phyloP scores from a whole-genome alignment of 306 rosid genomes.

The Acacia crassicarpa region DNA sequence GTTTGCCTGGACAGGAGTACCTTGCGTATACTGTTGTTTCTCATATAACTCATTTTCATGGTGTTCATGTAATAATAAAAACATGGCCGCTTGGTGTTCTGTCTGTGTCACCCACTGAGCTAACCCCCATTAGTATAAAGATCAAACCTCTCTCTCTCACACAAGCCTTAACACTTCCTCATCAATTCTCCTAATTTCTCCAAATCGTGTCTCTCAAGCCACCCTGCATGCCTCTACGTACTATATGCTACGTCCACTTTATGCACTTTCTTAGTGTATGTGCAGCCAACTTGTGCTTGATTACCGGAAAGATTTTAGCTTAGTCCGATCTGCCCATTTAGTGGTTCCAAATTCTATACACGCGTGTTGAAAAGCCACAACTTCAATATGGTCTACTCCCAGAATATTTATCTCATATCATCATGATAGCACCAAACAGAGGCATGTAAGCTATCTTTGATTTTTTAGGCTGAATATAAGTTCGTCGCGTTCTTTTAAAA shows the following conservation, averaged over 20 bases:
- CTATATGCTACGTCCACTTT: background rate
- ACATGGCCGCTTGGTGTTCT: constrained; percentile 38
- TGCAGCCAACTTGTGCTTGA: background rate
- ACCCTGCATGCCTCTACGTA: background rate
- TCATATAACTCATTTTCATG: constrained; percentile 29
- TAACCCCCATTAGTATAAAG: background rate
- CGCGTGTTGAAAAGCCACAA: background rate
- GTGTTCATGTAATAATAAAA: constrained; percentile 47
- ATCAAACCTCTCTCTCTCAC: constrained; percentile 19
- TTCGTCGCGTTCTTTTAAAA: too few species aligned
- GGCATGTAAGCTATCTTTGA: background rate
- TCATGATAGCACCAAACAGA: background rate
- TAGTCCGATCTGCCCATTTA: background rate
- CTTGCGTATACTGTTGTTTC: constrained; percentile 41
- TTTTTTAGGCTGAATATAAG: background rate
- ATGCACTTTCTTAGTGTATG: background rate
- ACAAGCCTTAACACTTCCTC: constrained; percentile 16
- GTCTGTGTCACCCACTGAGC: background rate
- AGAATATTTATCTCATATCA: background rate
- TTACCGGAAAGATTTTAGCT: background rate
- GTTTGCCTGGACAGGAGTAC: constrained; percentile 39
- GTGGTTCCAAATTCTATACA: too few species aligned
- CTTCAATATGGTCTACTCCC: too few species aligned
- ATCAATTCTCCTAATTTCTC: background rate
- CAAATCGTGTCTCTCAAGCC: constrained; percentile 22